phyloP scores from a whole-genome alignment of 2,329 filamentous ascomycete species.

The Hymenoscyphus infarciens region DNA sequence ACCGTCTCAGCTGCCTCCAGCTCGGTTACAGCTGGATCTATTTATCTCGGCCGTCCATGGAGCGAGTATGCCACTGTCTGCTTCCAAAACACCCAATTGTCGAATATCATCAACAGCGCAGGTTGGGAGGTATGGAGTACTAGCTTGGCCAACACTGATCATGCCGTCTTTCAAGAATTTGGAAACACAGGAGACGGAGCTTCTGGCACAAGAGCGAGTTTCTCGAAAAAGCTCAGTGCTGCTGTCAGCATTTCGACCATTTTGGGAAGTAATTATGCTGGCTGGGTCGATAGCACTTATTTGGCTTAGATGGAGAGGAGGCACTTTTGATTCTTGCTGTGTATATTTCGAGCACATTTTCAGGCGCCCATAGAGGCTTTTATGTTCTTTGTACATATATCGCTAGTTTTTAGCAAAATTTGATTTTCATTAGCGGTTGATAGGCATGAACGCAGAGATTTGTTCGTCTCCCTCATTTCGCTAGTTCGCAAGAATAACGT shows the following conservation, averaged over 20 bases:
- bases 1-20: conserved; percentile 41
- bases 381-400: neutral
- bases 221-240: conserved; percentile 40
- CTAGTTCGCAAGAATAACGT: no score
- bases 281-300: conserved; percentile 44
- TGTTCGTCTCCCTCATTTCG: no score
- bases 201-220: conserved; percentile 46
- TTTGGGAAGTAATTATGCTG: conserved; percentile 42
- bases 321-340: neutral
- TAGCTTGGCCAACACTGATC: conserved; percentile 40
- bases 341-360: conserved; percentile 11
- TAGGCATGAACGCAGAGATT: neutral
- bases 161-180: conserved; percentile 52
- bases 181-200: conserved; percentile 50
- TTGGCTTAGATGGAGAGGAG: conserved; percentile 26
- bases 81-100: conserved; percentile 47
- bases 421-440: neutral
- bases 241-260: conserved; percentile 43
- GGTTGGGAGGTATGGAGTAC: conserved; percentile 51
- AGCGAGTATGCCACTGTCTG: conserved; percentile 47
- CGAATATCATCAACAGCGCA: conserved; percentile 46
- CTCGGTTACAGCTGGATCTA: conserved; percentile 38
- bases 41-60: conserved; percentile 53
- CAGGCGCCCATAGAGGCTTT: neutral
- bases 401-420: neutral